These are phyloP conservation scores for Fusarium tanahbumbuense DNA, from an alignment of 2,329 filamentous ascomycete species.

Conservation along the genomic window DNA sequence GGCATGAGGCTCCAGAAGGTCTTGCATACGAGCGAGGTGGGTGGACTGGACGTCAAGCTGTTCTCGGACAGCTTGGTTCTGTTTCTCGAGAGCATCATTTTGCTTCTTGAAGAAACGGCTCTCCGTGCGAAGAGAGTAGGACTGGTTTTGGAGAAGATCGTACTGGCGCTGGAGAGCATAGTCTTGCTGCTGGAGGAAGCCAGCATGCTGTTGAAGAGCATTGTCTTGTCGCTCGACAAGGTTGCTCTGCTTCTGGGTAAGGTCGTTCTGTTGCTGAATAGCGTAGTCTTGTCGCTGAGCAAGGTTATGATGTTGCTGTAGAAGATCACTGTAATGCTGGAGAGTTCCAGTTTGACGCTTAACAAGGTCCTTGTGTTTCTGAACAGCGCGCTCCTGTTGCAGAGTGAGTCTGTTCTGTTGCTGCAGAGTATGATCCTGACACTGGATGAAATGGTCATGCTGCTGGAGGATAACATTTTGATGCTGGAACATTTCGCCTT, in stretches of 20 bases:
- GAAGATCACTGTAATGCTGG: neutral
- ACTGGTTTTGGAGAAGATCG: neutral
- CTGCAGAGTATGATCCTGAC: neutral
- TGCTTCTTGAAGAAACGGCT: conserved; percentile 33
- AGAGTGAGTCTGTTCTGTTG: neutral
- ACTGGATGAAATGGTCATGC: neutral
- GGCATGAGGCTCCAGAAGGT: conserved; percentile 36
- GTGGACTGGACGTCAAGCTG: conserved; percentile 46
- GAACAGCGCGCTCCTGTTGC: neutral
- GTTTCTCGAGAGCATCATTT: conserved; percentile 17
- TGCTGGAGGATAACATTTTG: neutral
- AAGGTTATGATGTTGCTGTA: conserved; percentile 41
- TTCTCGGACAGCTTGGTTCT: conserved; percentile 44
- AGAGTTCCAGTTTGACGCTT: neutral
- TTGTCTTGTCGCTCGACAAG: conserved; percentile 41
- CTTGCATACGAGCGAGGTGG: conserved; percentile 28
- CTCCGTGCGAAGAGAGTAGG: conserved; percentile 7
- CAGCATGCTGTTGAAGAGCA: conserved; percentile 6
- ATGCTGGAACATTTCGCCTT: conserved; percentile 37
- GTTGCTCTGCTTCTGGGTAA: neutral
- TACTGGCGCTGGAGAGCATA: neutral
- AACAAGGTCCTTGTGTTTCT: neutral
- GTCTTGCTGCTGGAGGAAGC: neutral
- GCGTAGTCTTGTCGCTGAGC: conserved; percentile 41
- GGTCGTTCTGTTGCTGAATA: neutral